Percentiles rank a stretch among this genome's conserved stretches.
phyloP scores from a whole-genome alignment of 768 basidiomycete genomes.

The Paxillus rubicundulus region DNA sequence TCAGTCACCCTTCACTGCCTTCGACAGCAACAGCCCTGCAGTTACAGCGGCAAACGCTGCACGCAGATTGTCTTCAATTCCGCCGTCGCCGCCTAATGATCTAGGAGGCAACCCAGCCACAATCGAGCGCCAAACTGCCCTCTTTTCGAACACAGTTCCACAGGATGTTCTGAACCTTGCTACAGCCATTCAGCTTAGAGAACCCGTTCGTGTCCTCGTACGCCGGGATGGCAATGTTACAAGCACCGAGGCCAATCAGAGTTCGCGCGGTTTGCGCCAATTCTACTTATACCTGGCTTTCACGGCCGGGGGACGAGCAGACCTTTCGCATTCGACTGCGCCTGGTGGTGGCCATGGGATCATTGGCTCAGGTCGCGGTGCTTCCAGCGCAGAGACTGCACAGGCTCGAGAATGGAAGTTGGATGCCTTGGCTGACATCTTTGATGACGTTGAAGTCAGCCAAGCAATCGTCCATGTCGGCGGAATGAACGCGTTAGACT shows the following conservation, averaged over 20 bases:
- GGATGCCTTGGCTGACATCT: constrained; percentile 85
- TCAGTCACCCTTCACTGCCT: constrained; percentile 44
- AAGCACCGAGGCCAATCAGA: constrained; percentile 65
- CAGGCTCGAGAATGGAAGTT: constrained; percentile 94
- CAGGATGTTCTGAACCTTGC: constrained; percentile 97
- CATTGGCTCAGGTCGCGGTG: constrained; percentile 88
- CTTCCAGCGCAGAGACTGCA: constrained; percentile 75
- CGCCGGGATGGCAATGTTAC: constrained; percentile 83
- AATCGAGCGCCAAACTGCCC: constrained; percentile 84
- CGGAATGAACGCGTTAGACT: constrained; percentile 81
- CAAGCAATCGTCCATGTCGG: constrained; percentile 89
- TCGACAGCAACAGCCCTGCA: constrained; percentile 41
- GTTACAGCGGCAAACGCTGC: constrained; percentile 37
- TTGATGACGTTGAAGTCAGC: constrained; percentile 79
- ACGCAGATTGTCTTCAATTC: constrained; percentile 60
- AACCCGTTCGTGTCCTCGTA: constrained; percentile 97
- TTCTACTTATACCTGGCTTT: constrained; percentile 97
- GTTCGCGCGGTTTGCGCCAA: constrained; percentile 84
- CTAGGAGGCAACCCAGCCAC: constrained; percentile 29
- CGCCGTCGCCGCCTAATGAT: constrained; percentile 45
- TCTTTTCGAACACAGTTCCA: constrained; percentile 98
- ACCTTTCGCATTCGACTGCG: constrained; percentile 41
- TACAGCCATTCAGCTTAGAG: constrained; percentile 86
- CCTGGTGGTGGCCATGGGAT: constrained; percentile 73
- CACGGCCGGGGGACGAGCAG: constrained; percentile 76